Evolutionary conservation across 768 basidiomycete genomes (phyloP).

Genomic region (Boletus insuetus): DNA sequence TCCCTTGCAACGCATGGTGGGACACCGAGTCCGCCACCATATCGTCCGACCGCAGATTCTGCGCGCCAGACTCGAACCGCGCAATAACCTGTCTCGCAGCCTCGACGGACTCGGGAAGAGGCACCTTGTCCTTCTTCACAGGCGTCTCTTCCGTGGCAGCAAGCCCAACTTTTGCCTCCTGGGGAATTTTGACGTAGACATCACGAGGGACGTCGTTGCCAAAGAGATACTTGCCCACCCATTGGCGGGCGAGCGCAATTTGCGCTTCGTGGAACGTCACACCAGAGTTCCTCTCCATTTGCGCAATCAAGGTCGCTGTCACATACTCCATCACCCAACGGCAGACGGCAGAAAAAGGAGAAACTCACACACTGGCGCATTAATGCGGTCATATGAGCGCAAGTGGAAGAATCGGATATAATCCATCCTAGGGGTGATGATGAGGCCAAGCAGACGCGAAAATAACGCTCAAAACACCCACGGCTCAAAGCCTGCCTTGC

Average conservation of each 20-base stretch:
- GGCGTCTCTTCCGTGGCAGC: conserved; percentile 52
- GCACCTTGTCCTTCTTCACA: conserved; percentile 57
- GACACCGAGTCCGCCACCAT: conserved; percentile 72
- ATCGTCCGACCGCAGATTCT: conserved; percentile 52
- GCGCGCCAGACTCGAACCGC: conserved; percentile 69
- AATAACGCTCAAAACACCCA: conserved; percentile 33
- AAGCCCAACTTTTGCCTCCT: conserved; percentile 47
- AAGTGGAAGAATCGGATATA: conserved; percentile 94
- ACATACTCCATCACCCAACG: conserved; percentile 12
- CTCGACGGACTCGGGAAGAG: conserved; percentile 61
- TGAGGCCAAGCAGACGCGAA: background rate
- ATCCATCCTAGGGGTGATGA: conserved; percentile 49
- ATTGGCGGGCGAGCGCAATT: conserved; percentile 76
- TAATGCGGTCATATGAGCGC: conserved; percentile 87
- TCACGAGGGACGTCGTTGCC: conserved; percentile 40
- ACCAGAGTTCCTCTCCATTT: conserved; percentile 72
- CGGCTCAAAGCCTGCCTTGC: conserved; percentile 78
- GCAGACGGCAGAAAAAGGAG: conserved; percentile 1
- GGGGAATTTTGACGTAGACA: conserved; percentile 57
- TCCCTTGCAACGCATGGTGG: conserved; percentile 73
- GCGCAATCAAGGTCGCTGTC: conserved; percentile 49
- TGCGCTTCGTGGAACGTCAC: conserved; percentile 84
- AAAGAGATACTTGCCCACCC: conserved; percentile 54
- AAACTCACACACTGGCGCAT: conserved; percentile 60
- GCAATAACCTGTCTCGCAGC: conserved; percentile 68